phyloP scores from a whole-genome alignment of 1,284 basidiomycete genomes.

The Ustilago tritici region DNA sequence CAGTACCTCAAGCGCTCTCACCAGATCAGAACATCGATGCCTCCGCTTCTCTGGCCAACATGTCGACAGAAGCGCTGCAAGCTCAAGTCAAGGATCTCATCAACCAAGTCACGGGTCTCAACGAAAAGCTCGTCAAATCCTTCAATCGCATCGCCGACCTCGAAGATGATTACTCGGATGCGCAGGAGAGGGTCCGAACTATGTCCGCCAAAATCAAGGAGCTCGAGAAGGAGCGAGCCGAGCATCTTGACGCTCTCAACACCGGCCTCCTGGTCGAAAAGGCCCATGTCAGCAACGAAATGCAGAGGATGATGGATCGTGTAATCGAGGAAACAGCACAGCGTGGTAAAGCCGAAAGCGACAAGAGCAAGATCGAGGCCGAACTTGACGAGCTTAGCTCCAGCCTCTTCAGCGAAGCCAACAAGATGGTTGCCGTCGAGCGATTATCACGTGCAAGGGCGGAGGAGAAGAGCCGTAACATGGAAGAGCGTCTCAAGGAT shows the following conservation, averaged over 20 bases:
- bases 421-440: conserved; percentile 81
- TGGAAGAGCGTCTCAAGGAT: conserved; percentile 82
- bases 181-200: conserved; percentile 78
- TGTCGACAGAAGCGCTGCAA: conserved; percentile 74
- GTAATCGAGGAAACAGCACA: conserved; percentile 92
- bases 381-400: conserved; percentile 90
- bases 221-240: conserved; percentile 73
- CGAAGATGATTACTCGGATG: conserved; percentile 86
- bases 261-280: conserved; percentile 91
- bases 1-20: conserved; percentile 10
- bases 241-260: conserved; percentile 70
- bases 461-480: conserved; percentile 83
- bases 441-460: conserved; percentile 80
- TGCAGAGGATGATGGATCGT: conserved; percentile 91
- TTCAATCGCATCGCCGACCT: conserved; percentile 92
- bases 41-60: conserved; percentile 6
- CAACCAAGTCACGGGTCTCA: conserved; percentile 88
- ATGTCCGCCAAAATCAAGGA: conserved; percentile 70
- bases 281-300: conserved; percentile 87
- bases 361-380: conserved; percentile 73
- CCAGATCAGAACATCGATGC: conserved; percentile 5
- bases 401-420: conserved; percentile 72
- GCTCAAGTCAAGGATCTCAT: conserved; percentile 85
- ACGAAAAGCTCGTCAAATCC: conserved; percentile 88
- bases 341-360: conserved; percentile 85